Evolutionary conservation across 768 basidiomycete genomes (phyloP), one percentile per base, ranked within the genome.

Genomic region (Coprinellus aureogranulatus): DNA sequence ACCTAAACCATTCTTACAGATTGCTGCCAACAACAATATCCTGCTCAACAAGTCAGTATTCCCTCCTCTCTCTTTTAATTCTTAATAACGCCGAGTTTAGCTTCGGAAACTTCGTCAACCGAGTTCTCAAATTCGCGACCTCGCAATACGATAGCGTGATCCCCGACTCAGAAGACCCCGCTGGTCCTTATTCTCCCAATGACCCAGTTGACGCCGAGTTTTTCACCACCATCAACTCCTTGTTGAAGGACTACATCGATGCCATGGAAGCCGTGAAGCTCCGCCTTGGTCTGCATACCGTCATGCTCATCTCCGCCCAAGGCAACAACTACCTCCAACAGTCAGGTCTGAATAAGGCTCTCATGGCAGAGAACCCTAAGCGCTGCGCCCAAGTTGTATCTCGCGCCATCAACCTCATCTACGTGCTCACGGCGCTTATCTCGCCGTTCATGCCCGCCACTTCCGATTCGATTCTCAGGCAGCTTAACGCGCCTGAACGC

Each of bases 361-460:
- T 98, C 59, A 87, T 96, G 77, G 75, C 83, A 9, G 83, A 86
- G 61, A 81, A 94, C 61, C 92, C 94, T 2, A 79, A 80, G 55
- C 90, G 94, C 58, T 96, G 94, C 65, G 94, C 90, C 2, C 88
- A 91, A 65, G 95, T 98, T 63, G 77, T 98, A 58, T 86, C 90
- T 48, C 87, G 94, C 53, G 90, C 94, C 26, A 72, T 94, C 71
- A 98, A 98, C 75, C 77, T 99, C 63, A 96, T 98, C 70, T 98
- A 97, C 70, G 75, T 87, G 37, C 80, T 99, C 56, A 89, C 92
- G 12, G 88, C 86, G 27, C 77, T 97, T 63, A 73, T 93, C 62
- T 89, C 94, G 68, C 96, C 97, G 0, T 99, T 93, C 86, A 98
- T 99, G 94, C 97, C 97, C 40, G 81, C 87, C 12, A 96, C 92